These are phyloP conservation scores for Obba rivulosa DNA, from an alignment of 768 basidiomycete genomes.

Conservation along the genomic window DNA sequence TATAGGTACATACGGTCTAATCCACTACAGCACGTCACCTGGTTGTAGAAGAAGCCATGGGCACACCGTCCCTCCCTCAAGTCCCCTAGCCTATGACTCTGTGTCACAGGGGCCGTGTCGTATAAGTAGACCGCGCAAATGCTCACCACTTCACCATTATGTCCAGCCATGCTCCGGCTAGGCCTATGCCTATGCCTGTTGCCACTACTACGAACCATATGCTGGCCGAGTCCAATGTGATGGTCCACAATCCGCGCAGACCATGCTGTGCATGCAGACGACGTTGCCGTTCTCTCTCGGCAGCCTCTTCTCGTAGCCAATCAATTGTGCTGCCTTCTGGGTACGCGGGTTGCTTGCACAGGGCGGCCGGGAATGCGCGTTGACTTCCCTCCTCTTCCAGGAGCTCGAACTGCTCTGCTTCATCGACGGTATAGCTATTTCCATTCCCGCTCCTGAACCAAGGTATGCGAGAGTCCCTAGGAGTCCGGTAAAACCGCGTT, in stretches of 20 bases:
- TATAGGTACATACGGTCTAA: constrained; percentile 39
- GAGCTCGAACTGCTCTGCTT: constrained; percentile 20
- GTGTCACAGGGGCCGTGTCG: neutral
- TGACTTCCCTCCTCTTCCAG: constrained; percentile 7
- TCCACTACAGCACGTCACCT: constrained; percentile 65
- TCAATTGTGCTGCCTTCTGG: constrained; percentile 61
- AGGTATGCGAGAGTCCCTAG: constrained; percentile 2
- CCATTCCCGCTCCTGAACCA: constrained; percentile 8
- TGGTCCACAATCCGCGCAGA: constrained; percentile 48
- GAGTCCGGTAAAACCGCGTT: too few relatives aligned
- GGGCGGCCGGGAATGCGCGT: neutral
- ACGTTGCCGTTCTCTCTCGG: constrained; percentile 54
- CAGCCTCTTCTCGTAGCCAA: constrained; percentile 62
- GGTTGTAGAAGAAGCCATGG: constrained; percentile 68
- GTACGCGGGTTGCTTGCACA: constrained; percentile 27
- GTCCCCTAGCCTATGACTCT: constrained; percentile 54
- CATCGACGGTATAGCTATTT: constrained; percentile 4
- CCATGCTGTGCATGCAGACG: constrained; percentile 45
- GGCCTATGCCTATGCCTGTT: constrained; percentile 63
- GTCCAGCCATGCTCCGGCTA: constrained; percentile 68
- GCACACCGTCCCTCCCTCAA: constrained; percentile 63
- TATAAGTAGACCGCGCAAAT: neutral
- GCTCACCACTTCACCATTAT: constrained; percentile 66
- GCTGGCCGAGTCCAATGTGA: constrained; percentile 49
- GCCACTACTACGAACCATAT: constrained; percentile 66